Evolutionary conservation across 2,329 filamentous ascomycete species (phyloP), one percentile per base, ranked within the genome.

Genomic region (Sporothrix brasiliensis): DNA sequence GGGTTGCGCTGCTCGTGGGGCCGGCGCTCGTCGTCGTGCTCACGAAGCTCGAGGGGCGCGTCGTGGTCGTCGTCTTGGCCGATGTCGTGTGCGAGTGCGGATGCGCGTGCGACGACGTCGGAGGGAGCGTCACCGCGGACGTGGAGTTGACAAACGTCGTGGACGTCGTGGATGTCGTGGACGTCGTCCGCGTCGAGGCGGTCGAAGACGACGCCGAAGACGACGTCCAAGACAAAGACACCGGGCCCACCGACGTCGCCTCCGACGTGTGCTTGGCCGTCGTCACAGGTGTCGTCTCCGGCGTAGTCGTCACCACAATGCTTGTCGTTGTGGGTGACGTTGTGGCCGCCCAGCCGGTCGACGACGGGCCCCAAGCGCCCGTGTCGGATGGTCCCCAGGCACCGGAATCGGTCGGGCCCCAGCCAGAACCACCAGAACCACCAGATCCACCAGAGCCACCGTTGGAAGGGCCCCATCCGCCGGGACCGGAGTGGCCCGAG

Each of bases 81-180:
- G 54, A 19, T 14, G 61, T 70, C 24, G 52, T 27, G 58, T 63
- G 49, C 49, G 49, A 19, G 6, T n/a, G 44, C 34, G 34, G 34
- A 34, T 34, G n/a, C 56, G 56, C 19, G 56, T 24, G 56, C 34
- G 34, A n/a, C 56, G 34, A 21, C 21, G 54, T 63, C 13, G 49
- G 27, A 10, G 61, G 67, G 9, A 19, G 41, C 4, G 69, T 56
- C 19, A 44, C 53, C 6, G 69, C 49, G 10, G 69, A 54, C 16
- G 65, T 63, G 10, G 65, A 16, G 47, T 70, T 70, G 27, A 60
- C 47, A 34, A 69, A 69, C 30, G 19, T 27, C 24, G 34, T 9
- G 34, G 39, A 30, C 54, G 54, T 39, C 13, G 16, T 47, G 21
- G 53, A 21, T 14, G 66, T 30, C 13, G 16, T 47, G 21, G 53